Evolutionary conservation across 768 basidiomycete species (phyloP), one percentile per base, ranked within the genome.

Genomic region (Mycena rosella): DNA sequence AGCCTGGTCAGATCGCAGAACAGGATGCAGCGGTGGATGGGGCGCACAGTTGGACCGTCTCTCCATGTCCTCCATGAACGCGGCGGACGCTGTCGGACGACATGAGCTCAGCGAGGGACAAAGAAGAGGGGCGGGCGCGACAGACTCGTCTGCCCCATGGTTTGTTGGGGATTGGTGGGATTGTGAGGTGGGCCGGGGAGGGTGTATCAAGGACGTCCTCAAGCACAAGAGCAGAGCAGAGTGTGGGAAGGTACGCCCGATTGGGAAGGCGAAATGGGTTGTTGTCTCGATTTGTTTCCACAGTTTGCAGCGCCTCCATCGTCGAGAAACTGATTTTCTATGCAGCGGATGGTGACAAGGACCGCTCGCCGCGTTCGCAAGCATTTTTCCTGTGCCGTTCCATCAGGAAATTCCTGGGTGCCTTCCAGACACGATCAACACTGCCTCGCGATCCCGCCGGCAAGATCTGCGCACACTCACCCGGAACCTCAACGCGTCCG

Each of bases 21-120:
- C 52, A n/a, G 34, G 32, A 24, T 38, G 29, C 51, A n/a, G n/a
- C n/a, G 53, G 53, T 15, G 34, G 22, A 5, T 20, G n/a, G 32
- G 45, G 89, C 95, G 76, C 74, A 99, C 98, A 99, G 80, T 99
- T 99, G 78, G 98, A 96, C 75, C 90, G 91, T 87, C 88, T 92
- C 84, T 96, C 92, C 93, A 99, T 96, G 82, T 98, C 96, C 86
- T 95, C 93, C 91, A 98, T 95, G 73, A 98, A 96, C 81, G 96
- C 94, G 48, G 70, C 70, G 59, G 96, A 97, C 72, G 87, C 94
- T 95, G 74, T 69, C 54, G 38, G 42, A 58, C 18, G 51, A 17
- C 5, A 32, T 67, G n/a, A 66, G 57, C 49, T 38, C 20, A 24
- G 42, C n/a, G 27, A 34, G 22, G 32, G 58, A 22, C n/a, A 49